Evolutionary conservation across 2,329 filamentous ascomycete species (phyloP), one percentile per base, ranked within the genome.

Genomic region (Apiospora koreana): DNA sequence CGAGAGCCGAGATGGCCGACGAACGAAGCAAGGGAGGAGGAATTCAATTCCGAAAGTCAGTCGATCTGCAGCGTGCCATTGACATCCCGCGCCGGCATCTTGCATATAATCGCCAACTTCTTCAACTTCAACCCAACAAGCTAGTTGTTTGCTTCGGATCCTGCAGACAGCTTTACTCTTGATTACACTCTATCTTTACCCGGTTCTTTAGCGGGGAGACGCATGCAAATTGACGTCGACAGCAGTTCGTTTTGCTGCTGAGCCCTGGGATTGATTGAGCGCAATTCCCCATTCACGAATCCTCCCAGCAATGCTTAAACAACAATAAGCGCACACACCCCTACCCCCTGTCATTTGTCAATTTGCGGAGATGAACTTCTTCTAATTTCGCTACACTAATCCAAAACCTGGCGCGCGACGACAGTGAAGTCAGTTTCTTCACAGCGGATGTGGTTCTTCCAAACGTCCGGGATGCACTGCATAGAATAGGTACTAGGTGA

Each of bases 331-430:
- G 50, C 50, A 58, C 50, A 62, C 28, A 38, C 31, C 54, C 31
- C 31, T 62, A 21, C 54, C 50, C 50, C 54, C 54, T 62, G 54
- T 62, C 54, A 38, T 38, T 62, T 62, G 54, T 62, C 54, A 62
- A 38, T 62, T 38, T 62, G 54, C 54, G 31, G 54, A 62, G 54
- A 62, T 62, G 54, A 62, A 12, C 28, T 31, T 62, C 31, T 18
- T 23, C 54, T 38, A n/a, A 62, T 62, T 62, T 62, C 54, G 31
- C 54, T 62, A 62, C 28, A 23, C 31, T 23, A 62, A 38, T 3
- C 31, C 54, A 38, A 38, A 62, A 12, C 54, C 28, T n/a, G 54
- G 54, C 54, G 50, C 50, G 10, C 28, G 10, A 38, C 54, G 18
- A n/a, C 31, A 38, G 28, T 10, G 31, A 62, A 62, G 50, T 25